Base-by-base conservation (phyloP, 2,329 filamentous ascomycete genomes). In the Chaetomium olivaceum region DNA sequence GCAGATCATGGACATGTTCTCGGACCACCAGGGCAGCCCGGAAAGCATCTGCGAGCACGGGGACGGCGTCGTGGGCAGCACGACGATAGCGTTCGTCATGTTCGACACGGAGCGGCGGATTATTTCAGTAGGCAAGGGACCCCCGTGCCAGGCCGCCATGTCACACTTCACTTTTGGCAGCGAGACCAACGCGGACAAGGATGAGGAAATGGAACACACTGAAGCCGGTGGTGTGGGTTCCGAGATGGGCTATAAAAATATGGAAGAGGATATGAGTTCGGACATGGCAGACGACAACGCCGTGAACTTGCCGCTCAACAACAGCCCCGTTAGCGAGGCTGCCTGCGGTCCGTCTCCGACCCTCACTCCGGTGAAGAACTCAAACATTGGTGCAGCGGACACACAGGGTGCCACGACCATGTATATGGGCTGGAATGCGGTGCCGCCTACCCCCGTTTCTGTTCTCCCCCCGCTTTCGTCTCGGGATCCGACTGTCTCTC, bases 11-110 rank as follows among this genome's bases (percentile, higher is more conserved):
- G 48, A 23, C 14, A 66, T 69, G 14, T 72, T 73, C 52, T 69
- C 68, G 27, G 70, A 73, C 58, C 72, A 73, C 56, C 12, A 65
- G 1, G 56, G 61, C 36, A 68, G 57, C 25, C 65, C 69, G 8
- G 62, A 69, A 16, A 63, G 60, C 43, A 8, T 73, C 12, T 73
- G 71, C 60, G 36, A 65, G 19, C 70, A 73, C 62, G 52, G 19
- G 1, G 33, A 61, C 3, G 23, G 58, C 16, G 21, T 21, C 19
- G 27, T 3, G 23, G 3, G 27, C 31, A 61, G n/a, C 39, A 62
- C 52, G 56, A 71, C 71, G 14, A 70, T 71, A 11, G 69, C 67
- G 16, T 68, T 64, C 51, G 72, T 72, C 21, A 63, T 71, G n/a
- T 73, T 72, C 39, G 67, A 73, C 62, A 52, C 69, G 21, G 29